These are phyloP conservation scores for Claviceps pazoutovae DNA, from an alignment of 2,329 filamentous ascomycete species.

Conservation along the genomic window DNA sequence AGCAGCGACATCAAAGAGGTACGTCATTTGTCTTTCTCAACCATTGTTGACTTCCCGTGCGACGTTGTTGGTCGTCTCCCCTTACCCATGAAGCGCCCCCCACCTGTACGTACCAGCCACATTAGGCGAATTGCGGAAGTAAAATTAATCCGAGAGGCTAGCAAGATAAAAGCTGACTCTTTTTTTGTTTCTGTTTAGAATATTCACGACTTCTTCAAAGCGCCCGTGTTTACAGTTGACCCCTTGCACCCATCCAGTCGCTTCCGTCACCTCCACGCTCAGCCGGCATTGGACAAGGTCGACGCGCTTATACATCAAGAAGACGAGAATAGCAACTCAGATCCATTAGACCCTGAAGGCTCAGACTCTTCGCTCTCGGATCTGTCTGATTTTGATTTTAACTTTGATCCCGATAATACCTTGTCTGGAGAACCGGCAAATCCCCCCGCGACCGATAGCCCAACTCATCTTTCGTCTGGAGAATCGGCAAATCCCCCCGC, in stretches of 20 bases:
- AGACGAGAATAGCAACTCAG: not conserved
- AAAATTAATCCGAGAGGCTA: slow-evolving; percentile 9
- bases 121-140: slow-evolving; percentile 5
- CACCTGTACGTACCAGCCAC: not conserved
- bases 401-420: no score
- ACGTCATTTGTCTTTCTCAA: not conserved
- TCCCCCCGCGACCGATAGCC: not conserved
- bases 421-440: not conserved
- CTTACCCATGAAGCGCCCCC: not conserved
- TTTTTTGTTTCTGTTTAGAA: slow-evolving; percentile 4
- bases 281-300: slow-evolving; percentile 1
- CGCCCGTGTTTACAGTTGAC: slow-evolving; percentile 6
- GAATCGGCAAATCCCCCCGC: not conserved
- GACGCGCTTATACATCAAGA: not conserved
- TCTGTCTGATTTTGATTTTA: not conserved
- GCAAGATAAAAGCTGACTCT: slow-evolving; percentile 9
- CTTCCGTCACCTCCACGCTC: slow-evolving; percentile 4
- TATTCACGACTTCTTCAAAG: slow-evolving; percentile 10
- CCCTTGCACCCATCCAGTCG: slow-evolving; percentile 6
- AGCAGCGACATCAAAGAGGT: slow-evolving; percentile 6
- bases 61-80: not conserved
- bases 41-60: no score
- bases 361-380: not conserved
- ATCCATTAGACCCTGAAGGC: not conserved
- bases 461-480: not conserved